Evolutionary conservation across 192 early-diverging fungal genomes (phyloP).

Genomic region (Coemansia sp.): DNA sequence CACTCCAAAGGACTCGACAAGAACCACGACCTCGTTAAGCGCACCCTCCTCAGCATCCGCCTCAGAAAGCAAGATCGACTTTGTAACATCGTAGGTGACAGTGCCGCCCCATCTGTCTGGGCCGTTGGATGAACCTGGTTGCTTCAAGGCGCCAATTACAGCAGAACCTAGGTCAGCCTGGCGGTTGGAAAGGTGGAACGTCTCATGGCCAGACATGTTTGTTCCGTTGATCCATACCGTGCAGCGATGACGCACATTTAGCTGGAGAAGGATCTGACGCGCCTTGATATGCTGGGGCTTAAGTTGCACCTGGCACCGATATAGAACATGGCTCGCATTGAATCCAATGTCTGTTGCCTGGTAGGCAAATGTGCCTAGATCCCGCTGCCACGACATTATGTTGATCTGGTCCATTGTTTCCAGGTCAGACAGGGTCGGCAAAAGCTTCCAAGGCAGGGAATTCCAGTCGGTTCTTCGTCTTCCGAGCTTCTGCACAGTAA

Average conservation of each 20-base stretch:
- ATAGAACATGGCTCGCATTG: constrained; percentile 66
- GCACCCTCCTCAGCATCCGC: constrained; percentile 48
- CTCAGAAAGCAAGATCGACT: constrained; percentile 33
- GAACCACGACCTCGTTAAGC: constrained; percentile 66
- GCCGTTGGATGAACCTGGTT: constrained; percentile 41
- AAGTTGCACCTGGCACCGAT: constrained; percentile 57
- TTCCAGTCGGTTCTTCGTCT: constrained; percentile 46
- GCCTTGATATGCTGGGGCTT: constrained; percentile 30
- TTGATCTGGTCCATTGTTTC: constrained; percentile 57
- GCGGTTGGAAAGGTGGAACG: constrained; percentile 62
- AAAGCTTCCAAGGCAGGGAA: constrained; percentile 50
- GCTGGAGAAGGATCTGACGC: constrained; percentile 51
- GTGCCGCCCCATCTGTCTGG: constrained; percentile 66
- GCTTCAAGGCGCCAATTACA: constrained; percentile 20
- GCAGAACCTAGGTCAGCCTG: constrained; percentile 23
- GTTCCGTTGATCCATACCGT: constrained; percentile 70
- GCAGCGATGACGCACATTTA: constrained; percentile 73
- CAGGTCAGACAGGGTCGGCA: constrained; percentile 48
- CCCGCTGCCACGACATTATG: constrained; percentile 48
- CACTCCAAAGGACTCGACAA: constrained; percentile 78
- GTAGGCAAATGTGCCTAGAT: constrained; percentile 50
- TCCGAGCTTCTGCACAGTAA: constrained; percentile 27
- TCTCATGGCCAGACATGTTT: constrained; percentile 77
- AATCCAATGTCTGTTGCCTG: constrained; percentile 62
- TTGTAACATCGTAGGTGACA: constrained; percentile 60